Base-by-base conservation (phyloP, 768 basidiomycete genomes). In the Neoboletus subvelutipes region DNA sequence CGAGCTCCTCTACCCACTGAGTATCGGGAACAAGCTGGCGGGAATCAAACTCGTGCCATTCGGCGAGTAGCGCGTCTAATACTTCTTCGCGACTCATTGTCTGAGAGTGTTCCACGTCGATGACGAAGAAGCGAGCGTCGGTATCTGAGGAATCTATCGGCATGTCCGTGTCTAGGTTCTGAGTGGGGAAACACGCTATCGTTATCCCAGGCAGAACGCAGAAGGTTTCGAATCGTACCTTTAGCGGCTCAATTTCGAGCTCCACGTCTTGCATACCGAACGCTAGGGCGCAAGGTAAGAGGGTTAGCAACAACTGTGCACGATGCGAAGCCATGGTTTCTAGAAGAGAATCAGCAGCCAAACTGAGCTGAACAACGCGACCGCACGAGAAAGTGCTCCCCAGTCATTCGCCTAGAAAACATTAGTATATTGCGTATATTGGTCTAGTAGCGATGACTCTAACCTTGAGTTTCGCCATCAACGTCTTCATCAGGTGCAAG, bases 391-490 rank as follows among this genome's bases (percentile, higher is more conserved):
- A 26, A 86, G 69, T 0, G 84, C 75, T 26, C 83, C 81, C 84
- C 84, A 86, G 57, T 86, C 84, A 54, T 83, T 84, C 1, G 81
- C 77, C 83, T 84, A 46, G 29, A 50, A 59, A 36, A 5, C 9
- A 26, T 64, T 9, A 61, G 45, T 18, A 48, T 54, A n/a, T 18
- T 3, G 5, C 5, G 4, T 12, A 5, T n/a, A n/a, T 0, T 15
- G 3, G 20, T n/a, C 45, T n/a, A 45, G 24, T 4, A 9, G 11
- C 1, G 26, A 39, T 22, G 52, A 20, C 20, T 33, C 56, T 46
- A 37, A 81, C 84, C 77, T 85, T 85, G 53, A 86, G 68, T 57
- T 86, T 86, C 7, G 84, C 85, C 84, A 86, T 86, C 47, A 86
- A 59, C 0, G 81, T n/a, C n/a, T n/a, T n/a, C n/a, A n/a, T n/a